Conservation (phyloP, 2,329 filamentous ascomycete species). For the Pseudonectria buxi region DNA sequence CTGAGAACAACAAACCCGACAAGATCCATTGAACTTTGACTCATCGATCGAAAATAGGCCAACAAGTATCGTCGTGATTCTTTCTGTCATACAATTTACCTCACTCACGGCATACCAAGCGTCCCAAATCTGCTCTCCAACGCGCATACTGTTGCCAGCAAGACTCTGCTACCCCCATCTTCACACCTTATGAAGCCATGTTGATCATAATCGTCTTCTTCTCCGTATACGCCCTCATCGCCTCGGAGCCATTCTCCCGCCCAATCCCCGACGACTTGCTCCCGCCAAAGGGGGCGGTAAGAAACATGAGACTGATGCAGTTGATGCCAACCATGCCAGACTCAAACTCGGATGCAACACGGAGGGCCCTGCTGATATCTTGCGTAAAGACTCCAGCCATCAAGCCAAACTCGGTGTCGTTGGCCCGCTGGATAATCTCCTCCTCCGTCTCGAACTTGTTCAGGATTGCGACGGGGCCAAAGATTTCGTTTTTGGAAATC, state of each 20-base stretch:
- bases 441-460: slow-evolving; percentile 50
- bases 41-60: no score
- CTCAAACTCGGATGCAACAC: slow-evolving; percentile 49
- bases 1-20: no score
- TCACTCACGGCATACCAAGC: no score
- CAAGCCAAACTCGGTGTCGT: slow-evolving; percentile 38
- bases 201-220: slow-evolving; percentile 45
- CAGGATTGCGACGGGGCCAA: slow-evolving; percentile 50
- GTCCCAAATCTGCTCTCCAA: no score
- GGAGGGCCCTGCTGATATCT: slow-evolving; percentile 56
- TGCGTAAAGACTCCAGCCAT: slow-evolving; percentile 50
- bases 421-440: slow-evolving; percentile 47
- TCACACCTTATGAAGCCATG: slow-evolving; percentile 11
- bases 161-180: no score
- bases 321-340: slow-evolving; percentile 68
- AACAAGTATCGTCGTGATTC: no score
- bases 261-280: slow-evolving; percentile 44
- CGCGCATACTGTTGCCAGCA: no score
- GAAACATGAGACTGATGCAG: slow-evolving; percentile 31
- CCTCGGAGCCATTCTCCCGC: slow-evolving; percentile 41
- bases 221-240: slow-evolving; percentile 41
- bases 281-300: slow-evolving; percentile 42
- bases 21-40: no score
- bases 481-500: slow-evolving; percentile 49
- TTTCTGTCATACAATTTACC: no score